Evolutionary conservation across 2,329 filamentous ascomycete genomes (phyloP), one percentile per base, ranked within the genome.

Genomic region (Aspergillus amoenus): DNA sequence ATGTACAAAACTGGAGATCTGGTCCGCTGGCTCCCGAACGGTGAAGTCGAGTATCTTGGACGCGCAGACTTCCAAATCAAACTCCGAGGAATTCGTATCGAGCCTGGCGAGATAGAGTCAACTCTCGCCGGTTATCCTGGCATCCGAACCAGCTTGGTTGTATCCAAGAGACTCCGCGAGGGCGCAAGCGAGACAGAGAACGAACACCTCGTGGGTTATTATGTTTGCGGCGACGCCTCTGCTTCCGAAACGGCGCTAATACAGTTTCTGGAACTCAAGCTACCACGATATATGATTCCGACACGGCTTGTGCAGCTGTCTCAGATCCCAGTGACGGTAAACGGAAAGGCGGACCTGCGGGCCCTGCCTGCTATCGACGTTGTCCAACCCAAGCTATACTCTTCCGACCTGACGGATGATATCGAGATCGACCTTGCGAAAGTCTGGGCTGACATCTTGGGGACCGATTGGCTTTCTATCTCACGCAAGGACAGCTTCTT

Each of bases 11-110:
- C 37, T 13, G 37, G 37, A 17, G 37, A 40, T 40, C n/a, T 40
- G 37, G 37, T 7, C 13, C 37, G 37, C 5, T 40, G 37, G 37
- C 37, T 40, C 12, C 37, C 37, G n/a, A 40, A 40, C 44, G 91
- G 90, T 32, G 87, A 88, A 62, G 88, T 91, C 9, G 88, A 89
- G 67, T 90, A 86, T 68, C 88, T 89, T 9, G 93, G 93, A 21
- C 83, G 93, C 57, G 86, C 86, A 22, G 93, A 97, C 68, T 84
- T 88, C 64, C 93, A 97, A 71, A 90, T 97, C 78, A 97, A 97
- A 80, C 93, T 97, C 63, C 88, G 93, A 58, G 93, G 93, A 1
- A 97, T 97, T 81, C 84, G 93, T 59, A 96, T 99, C 64, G 94
- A 99, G 77, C 85, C 97, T 45, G 89, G 88, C 61, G 94, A 97